Evolutionary conservation across 2,329 filamentous ascomycete genomes (phyloP), one percentile per base, ranked within the genome.

Genomic region (Teratosphaeria gauchensis): DNA sequence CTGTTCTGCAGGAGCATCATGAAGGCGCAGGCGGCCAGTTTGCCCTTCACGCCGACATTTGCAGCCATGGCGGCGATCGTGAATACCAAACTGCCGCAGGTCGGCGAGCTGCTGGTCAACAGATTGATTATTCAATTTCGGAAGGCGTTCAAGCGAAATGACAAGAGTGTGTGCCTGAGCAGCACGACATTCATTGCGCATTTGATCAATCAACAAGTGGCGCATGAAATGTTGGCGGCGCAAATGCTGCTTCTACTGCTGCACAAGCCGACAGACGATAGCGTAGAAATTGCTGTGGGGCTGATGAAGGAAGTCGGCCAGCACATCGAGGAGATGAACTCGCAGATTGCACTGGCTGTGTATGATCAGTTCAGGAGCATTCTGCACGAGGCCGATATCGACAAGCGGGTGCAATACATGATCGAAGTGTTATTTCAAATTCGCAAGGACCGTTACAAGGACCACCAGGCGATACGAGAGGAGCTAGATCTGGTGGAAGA

Each of bases 351-450:
- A 32, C 83, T 92, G 64, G 89, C 88, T 28, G 90, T 99, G 7
- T 99, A 95, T 70, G 94, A 99, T 69, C 92, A 96, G 73, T 95
- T 99, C 78, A 81, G 94, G 66, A 92, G 88, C 67, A 96, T 97
- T 63, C 78, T 99, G 8, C 92, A 99, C 76, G 94, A 99, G 74
- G 91, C 91, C 52, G 92, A 94, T 70, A 96, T 99, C 72, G 92
- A 97, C 71, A 96, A 96, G 80, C 84, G 94, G 64, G 92, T 92
- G n/a, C 94, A 99, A 76, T 99, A 97, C 75, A 96, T 96, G 89
- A 92, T 99, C 59, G 94, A 99, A 73, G 94, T 97, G 5, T 77
- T 99, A 51, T 99, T 99, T 73, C 92, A 99, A 76, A 88, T 96
- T 58, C 84, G 94, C 63, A 96, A 96, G 75, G 92, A 97, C 75